These are phyloP conservation scores for Mycena haematopus DNA, from an alignment of 768 basidiomycete species.

Conservation along the genomic window DNA sequence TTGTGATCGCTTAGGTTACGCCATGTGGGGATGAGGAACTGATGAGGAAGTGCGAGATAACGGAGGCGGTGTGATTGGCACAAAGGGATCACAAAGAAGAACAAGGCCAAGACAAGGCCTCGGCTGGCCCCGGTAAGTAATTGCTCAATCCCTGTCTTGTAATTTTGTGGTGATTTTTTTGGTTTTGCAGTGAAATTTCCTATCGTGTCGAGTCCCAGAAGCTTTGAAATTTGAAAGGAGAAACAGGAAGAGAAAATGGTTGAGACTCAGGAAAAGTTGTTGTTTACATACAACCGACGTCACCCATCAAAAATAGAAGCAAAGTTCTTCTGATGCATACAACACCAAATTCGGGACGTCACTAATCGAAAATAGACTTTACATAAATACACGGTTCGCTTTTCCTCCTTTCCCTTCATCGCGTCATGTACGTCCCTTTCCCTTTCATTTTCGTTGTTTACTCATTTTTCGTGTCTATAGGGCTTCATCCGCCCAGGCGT, in stretches of 20 bases:
- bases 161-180: too few relatives aligned
- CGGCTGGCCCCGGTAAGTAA: too few relatives aligned
- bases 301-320: too few relatives aligned
- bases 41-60: not conserved
- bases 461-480: conserved; percentile 3
- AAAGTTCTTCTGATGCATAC: not conserved
- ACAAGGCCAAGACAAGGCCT: not conserved
- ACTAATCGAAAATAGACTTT: not conserved
- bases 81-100: not conserved
- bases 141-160: too few relatives aligned
- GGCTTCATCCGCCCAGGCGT: conserved; percentile 50
- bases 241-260: not conserved
- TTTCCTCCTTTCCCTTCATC: not conserved
- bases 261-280: too few relatives aligned
- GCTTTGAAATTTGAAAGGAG: too few relatives aligned
- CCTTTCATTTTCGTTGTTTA: not conserved
- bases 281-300: too few relatives aligned
- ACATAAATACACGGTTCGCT: not conserved
- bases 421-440: conserved; percentile 4
- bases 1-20: too few relatives aligned
- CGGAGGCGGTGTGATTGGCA: conserved; percentile 10
- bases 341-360: too few relatives aligned
- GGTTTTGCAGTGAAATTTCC: not conserved
- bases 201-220: not conserved
- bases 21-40: not conserved